Evolutionary conservation across 345 rosid genomes (phyloP).

Genomic region (Hibiscus tridactylites): DNA sequence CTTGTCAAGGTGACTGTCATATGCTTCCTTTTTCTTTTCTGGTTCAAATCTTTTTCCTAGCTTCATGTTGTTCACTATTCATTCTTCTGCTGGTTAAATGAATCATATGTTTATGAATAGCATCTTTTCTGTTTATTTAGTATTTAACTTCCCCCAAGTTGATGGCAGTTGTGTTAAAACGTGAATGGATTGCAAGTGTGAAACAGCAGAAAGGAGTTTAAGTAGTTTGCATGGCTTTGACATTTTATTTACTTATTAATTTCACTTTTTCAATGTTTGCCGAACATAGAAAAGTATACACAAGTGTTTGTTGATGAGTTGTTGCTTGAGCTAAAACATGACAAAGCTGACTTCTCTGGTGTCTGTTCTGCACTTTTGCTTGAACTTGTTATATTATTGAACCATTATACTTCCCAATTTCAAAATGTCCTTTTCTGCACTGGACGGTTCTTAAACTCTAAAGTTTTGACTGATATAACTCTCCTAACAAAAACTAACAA

Average conservation of each 20-base stretch:
- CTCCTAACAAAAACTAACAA: neutral
- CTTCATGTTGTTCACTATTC: too few species aligned
- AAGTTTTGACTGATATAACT: neutral
- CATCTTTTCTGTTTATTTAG: too few species aligned
- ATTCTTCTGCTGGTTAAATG: too few species aligned
- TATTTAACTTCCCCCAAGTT: too few species aligned
- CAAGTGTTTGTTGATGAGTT: neutral
- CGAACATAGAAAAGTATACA: neutral
- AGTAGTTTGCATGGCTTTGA: too few species aligned
- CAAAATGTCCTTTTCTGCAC: neutral
- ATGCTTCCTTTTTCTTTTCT: neutral
- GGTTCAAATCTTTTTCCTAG: too few species aligned
- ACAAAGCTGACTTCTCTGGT: neutral
- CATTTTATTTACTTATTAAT: neutral
- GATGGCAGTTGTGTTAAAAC: too few species aligned
- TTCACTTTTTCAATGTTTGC: neutral
- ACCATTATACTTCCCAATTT: too few species aligned
- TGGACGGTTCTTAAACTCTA: neutral
- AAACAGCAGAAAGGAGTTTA: too few species aligned
- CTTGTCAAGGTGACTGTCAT: constrained; percentile 65
- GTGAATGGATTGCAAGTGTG: too few species aligned
- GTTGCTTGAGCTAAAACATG: neutral
- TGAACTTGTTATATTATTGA: too few species aligned
- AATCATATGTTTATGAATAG: too few species aligned
- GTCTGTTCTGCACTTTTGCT: neutral